Evolutionary conservation across 1,284 basidiomycete genomes (phyloP), one percentile per base, ranked within the genome.

Genomic region (Apiotrichum montevideense): DNA sequence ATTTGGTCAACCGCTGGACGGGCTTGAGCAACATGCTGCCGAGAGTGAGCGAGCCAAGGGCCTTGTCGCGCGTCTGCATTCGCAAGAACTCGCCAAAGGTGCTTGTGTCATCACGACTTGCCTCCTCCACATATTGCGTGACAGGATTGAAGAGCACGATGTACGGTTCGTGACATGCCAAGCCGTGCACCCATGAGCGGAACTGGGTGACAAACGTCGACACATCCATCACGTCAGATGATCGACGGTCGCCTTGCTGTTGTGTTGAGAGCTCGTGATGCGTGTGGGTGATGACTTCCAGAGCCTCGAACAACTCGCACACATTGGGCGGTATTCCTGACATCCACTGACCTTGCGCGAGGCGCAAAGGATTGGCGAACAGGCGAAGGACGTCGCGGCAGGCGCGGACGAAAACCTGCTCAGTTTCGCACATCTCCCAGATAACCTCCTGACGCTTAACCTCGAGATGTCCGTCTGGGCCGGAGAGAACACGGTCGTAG

Each of bases 91-190:
- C 87, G 2, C 87, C 88, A 76, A 95, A 88, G 57, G 88, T 86
- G 66, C 79, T 84, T 14, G 76, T 71, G 14, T 74, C 70, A 60
- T 86, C 82, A 9, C 77, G 73, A n/a, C 83, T 71, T 63, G 85
- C 76, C 37, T 77, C 72, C 50, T 83, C 81, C 40, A 91, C 82
- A 53, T 80, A 67, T 6, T 79, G 74, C 2, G 80, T 80, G 0
- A 86, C 83, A 33, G 80, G 79, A 51, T 86, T 85, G 46, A 92
- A 80, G 48, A 84, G 80, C 13, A 88, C 84, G 3, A 95, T 76
- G 72, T 93, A 95, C 10, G 87, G 86, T 71, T 91, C 88, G 68
- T 95, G 89, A 4, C 88, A 81, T 69, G 91, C 87, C 41, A 93
- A 75, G 47, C 80, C 80, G 1, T 81, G 77, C 14, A 91, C 79